Evolutionary conservation across 495 filamentous ascomycete species (phyloP), one percentile per base, ranked within the genome.

Genomic region (Aspergillus indologenus): DNA sequence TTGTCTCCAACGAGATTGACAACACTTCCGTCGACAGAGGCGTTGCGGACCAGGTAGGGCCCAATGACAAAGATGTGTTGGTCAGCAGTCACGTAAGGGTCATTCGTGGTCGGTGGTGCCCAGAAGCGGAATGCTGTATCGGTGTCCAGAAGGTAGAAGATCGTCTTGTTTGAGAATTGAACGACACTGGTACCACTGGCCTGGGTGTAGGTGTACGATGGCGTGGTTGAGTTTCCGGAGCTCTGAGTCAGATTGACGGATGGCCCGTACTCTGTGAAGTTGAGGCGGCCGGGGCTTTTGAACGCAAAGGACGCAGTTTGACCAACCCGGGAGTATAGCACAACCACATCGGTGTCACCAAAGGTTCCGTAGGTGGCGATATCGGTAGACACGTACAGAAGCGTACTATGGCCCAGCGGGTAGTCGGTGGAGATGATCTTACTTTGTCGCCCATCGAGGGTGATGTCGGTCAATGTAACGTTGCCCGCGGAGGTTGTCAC

Each of bases 341-440:
- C 76, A n/a, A 84, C 84, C 34, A 73, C 71, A 24, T 75, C 66
- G 19, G 65, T 62, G 31, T 74, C 72, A 1, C 48, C 48, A 14
- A 74, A 60, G 9, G 61, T 76, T 9, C 68, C 71, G 68, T 81
- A 85, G 0, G 87, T 89, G 53, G 88, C 82, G 45, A 90, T 77
- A 47, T 92, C 88, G 0, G 85, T 85, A 1, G 87, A 86, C 1
- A 84, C 88, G 68, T 89, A 91, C 1, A 90, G 73, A 6, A 91
- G 64, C 4, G 70, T 83, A 2, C 73, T 69, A 9, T 74, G 60
- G 5, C 80, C 81, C 51, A 91, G 66, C 21, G 79, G 71, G 60
- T 90, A 91, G 63, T 92, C 87, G 6, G 85, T 87, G 23, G 90
- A 83, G 53, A 87, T 81, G 54, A 86, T 80, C 62, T 90, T 90